Evolutionary conservation across 495 filamentous ascomycete genomes (phyloP).

Genomic region (Acidiella bohemica): DNA sequence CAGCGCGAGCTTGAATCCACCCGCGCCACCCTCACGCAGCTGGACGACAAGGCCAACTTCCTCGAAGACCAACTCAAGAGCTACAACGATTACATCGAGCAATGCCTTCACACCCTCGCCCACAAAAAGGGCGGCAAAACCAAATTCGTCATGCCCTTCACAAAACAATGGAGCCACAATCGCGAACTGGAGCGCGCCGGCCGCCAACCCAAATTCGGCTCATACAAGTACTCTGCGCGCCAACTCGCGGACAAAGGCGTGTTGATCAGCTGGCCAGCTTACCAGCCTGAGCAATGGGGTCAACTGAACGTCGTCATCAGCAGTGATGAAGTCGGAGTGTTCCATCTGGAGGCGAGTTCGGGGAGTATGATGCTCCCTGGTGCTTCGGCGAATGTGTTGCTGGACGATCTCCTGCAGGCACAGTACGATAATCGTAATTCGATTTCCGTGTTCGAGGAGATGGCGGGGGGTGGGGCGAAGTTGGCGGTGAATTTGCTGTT

Average conservation of each 20-base stretch:
- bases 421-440: conserved; percentile 95
- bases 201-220: conserved; percentile 90
- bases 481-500: conserved; percentile 92
- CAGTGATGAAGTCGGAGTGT: conserved; percentile 88
- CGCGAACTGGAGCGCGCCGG: conserved; percentile 81
- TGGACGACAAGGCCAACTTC: conserved; percentile 84
- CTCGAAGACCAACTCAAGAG: conserved; percentile 89
- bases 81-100: conserved; percentile 98
- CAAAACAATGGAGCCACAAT: conserved; percentile 97
- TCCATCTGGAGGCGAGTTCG: conserved; percentile 79
- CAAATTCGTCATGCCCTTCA: conserved; percentile 88
- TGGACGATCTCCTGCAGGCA: conserved; percentile 89
- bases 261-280: conserved; percentile 74
- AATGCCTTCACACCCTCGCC: conserved; percentile 96
- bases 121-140: conserved; percentile 91
- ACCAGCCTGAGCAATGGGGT: conserved; percentile 74
- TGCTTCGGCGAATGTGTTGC: conserved; percentile 73
- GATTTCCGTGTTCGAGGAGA: conserved; percentile 72
- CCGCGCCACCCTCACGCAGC: conserved; percentile 62
- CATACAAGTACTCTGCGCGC: conserved; percentile 87
- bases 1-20: conserved; percentile 84
- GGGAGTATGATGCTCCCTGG: conserved; percentile 94
- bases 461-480: conserved; percentile 33
- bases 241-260: conserved; percentile 88
- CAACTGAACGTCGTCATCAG: conserved; percentile 87